Conservation (phyloP, 352 stramenopile species). For the Pythium sukuiense region DNA sequence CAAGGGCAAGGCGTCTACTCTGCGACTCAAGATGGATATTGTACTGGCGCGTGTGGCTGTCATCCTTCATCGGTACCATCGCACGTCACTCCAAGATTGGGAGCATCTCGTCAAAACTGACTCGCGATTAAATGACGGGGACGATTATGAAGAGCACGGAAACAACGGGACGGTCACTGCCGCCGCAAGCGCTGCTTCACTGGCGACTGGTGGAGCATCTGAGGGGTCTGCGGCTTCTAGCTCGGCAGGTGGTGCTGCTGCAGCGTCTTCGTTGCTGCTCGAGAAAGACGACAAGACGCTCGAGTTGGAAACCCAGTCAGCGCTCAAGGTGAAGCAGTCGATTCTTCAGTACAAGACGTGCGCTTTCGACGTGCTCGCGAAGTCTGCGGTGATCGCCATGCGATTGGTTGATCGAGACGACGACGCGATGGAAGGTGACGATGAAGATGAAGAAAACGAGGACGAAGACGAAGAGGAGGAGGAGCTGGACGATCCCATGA, state of each 20-base stretch:
- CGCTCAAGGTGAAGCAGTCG: slow-evolving; percentile 54
- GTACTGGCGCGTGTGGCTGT: slow-evolving; percentile 43
- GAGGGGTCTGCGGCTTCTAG: slow-evolving; percentile 3
- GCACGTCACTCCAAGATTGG: slow-evolving; percentile 49
- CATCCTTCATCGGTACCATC: slow-evolving; percentile 64
- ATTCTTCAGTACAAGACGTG: slow-evolving; percentile 77
- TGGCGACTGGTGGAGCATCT: slow-evolving; percentile 9
- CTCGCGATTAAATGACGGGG: slow-evolving; percentile 52
- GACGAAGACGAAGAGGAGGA: slow-evolving; percentile 20
- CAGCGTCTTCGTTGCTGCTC: slow-evolving; percentile 45
- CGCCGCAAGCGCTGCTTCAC: neutral
- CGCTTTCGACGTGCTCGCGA: slow-evolving; percentile 74
- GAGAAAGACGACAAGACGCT: slow-evolving; percentile 89
- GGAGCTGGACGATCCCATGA: slow-evolving; percentile 16
- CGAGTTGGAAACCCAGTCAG: slow-evolving; percentile 66
- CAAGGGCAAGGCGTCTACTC: neutral
- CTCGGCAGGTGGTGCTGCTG: neutral
- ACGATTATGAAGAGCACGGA: slow-evolving; percentile 64
- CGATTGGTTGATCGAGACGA: slow-evolving; percentile 32
- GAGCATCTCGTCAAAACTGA: slow-evolving; percentile 61
- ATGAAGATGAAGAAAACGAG: slow-evolving; percentile 21
- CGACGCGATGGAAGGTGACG: slow-evolving; percentile 15
- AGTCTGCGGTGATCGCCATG: slow-evolving; percentile 52
- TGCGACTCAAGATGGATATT: slow-evolving; percentile 58
- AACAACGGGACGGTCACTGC: slow-evolving; percentile 19